Conservation (phyloP, 805 yeast genomes). For the Isabelozyma pseudorhagii region DNA sequence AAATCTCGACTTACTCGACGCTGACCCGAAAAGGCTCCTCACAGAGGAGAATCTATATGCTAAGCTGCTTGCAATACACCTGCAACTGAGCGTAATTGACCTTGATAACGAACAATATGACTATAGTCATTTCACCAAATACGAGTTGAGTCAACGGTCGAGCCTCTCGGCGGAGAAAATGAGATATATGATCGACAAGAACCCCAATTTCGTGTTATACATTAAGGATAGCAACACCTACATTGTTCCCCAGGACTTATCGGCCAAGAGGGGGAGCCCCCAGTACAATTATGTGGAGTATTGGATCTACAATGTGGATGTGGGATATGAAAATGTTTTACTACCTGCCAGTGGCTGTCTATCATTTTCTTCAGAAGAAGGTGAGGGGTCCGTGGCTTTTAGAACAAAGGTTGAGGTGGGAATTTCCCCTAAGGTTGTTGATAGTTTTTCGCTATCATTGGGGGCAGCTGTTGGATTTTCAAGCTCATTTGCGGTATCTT, state of each 20-base stretch:
- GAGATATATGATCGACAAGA: constrained; percentile 6
- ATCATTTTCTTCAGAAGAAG: constrained; percentile 2
- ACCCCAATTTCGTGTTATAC: constrained; percentile 9
- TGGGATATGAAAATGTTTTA: constrained; percentile 3
- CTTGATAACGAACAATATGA: background rate
- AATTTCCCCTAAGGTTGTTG: constrained; percentile 1
- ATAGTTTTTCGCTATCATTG: constrained; percentile 2
- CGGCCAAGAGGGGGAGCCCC: background rate
- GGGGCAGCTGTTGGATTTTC: constrained; percentile 4
- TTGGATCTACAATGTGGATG: constrained; percentile 2
- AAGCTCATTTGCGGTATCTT: constrained; percentile 2
- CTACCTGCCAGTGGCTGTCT: constrained; percentile 13
- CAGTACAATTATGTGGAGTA: background rate
- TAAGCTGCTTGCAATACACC: background rate
- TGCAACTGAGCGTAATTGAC: background rate
- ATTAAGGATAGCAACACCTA: constrained; percentile 15
- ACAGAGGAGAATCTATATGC: background rate
- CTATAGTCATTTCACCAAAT: background rate
- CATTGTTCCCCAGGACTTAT: constrained; percentile 10
- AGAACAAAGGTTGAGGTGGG: constrained; percentile 4
- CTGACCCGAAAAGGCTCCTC: background rate
- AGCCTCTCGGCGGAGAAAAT: constrained; percentile 7
- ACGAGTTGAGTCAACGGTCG: constrained; percentile 7
- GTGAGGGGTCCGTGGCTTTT: constrained; percentile 8
- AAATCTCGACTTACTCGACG: background rate